Evolutionary conservation across 1,284 basidiomycete species (phyloP).

Genomic region (Naganishia sp.): DNA sequence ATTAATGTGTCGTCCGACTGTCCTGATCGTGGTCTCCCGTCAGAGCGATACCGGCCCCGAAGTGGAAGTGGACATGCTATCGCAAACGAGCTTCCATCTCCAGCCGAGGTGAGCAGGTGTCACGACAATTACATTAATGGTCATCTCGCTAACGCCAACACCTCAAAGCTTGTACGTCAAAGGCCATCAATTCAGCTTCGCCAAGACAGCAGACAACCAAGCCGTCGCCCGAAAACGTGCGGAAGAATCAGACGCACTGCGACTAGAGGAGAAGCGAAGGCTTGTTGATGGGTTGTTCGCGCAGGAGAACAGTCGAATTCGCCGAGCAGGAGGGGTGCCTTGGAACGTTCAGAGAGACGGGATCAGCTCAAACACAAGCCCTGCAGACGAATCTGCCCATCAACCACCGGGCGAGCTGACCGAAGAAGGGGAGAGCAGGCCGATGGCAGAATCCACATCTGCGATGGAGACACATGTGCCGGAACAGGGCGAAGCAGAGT

Average conservation of each 20-base stretch:
- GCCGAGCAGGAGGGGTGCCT: conserved; percentile 5
- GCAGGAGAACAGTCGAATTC: background rate
- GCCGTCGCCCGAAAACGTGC: conserved; percentile 23
- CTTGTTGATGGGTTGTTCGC: conserved; percentile 5
- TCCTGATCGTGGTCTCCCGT: background rate
- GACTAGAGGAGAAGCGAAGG: conserved; percentile 26
- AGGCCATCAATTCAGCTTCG: conserved; percentile 12
- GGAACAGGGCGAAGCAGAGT: conserved; percentile 18
- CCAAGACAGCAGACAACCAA: conserved; percentile 20
- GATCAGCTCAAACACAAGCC: background rate
- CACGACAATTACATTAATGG: background rate
- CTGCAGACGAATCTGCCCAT: background rate
- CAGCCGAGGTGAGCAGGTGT: conserved; percentile 12
- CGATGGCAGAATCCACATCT: conserved; percentile 1
- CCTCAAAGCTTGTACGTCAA: conserved; percentile 18
- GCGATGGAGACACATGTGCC: conserved; percentile 19
- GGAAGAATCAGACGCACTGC: conserved; percentile 16
- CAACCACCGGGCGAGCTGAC: background rate
- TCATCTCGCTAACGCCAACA: background rate
- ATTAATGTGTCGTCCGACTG: too few relatives aligned
- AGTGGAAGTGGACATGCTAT: conserved; percentile 17
- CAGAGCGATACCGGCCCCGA: background rate
- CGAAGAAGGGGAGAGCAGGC: background rate
- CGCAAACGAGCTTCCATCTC: conserved; percentile 23
- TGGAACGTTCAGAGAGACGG: background rate